phyloP scores from a whole-genome alignment of 352 stramenopile genomes.

The Blastocystis sp. region DNA sequence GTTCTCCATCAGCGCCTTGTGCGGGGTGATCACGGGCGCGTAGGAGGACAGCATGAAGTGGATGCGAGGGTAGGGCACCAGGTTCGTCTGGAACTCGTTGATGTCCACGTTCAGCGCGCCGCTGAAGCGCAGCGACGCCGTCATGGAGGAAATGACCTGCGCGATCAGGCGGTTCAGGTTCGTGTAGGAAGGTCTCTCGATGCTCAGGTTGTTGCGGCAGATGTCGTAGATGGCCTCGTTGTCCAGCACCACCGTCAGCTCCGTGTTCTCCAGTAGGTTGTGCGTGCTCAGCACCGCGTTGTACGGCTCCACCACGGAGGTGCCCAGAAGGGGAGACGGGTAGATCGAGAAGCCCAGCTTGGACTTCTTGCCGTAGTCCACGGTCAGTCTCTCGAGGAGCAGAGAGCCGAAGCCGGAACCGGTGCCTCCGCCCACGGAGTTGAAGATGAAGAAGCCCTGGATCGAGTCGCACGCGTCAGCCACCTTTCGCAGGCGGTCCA shows the following conservation, averaged over 20 bases:
- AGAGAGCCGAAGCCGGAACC: conserved; percentile 92
- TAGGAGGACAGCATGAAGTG: conserved; percentile 99
- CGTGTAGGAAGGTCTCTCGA: conserved; percentile 94
- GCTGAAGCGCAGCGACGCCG: conserved; percentile 95
- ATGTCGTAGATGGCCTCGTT: conserved; percentile 97
- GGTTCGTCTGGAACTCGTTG: conserved; percentile 98
- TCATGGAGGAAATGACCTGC: conserved; percentile 92
- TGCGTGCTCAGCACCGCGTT: conserved; percentile 93
- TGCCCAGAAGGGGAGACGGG: conserved; percentile 90
- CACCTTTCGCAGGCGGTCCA: conserved; percentile 92
- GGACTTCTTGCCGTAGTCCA: conserved; percentile 93
- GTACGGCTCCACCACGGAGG: conserved; percentile 95
- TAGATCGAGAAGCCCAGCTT: conserved; percentile 95
- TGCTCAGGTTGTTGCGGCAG: conserved; percentile 89
- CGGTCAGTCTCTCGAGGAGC: conserved; percentile 89
- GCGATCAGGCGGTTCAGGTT: conserved; percentile 97
- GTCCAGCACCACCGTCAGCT: conserved; percentile 90
- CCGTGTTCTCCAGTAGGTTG: conserved; percentile 91
- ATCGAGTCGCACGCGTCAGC: conserved; percentile 91
- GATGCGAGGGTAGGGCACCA: conserved; percentile 96
- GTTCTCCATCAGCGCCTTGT: conserved; percentile 95
- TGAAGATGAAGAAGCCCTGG: conserved; percentile 94
- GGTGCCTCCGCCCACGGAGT: conserved; percentile 91
- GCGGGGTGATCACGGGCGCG: conserved; percentile 91
- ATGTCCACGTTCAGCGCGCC: conserved; percentile 96